These are phyloP conservation scores for Tylopilus sp. DNA, from an alignment of 1,284 basidiomycete genomes.

Conservation along the genomic window DNA sequence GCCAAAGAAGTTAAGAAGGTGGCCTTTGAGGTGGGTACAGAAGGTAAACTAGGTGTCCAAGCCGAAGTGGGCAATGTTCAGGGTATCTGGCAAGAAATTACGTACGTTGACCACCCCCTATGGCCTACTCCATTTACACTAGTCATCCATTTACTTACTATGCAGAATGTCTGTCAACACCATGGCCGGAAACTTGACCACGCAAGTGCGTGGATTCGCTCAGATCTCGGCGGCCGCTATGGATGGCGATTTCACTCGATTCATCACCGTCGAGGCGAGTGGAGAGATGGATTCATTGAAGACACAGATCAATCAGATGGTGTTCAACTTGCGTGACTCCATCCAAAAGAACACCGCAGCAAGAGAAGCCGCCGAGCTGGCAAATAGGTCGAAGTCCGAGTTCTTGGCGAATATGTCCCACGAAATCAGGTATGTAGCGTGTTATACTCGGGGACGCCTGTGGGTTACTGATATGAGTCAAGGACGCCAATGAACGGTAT, in stretches of 20 bases:
- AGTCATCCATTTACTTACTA: constrained; percentile 18
- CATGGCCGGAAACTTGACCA: constrained; percentile 95
- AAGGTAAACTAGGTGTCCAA: constrained; percentile 96
- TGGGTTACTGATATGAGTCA: constrained; percentile 27
- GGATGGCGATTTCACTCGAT: constrained; percentile 98
- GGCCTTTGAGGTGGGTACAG: constrained; percentile 92
- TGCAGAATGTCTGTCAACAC: constrained; percentile 87
- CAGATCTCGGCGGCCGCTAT: constrained; percentile 99
- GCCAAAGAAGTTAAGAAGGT: constrained; percentile 95
- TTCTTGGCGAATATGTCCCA: constrained; percentile 99
- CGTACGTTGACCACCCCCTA: constrained; percentile 61
- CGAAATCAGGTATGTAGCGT: constrained; percentile 77
- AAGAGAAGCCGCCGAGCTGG: constrained; percentile 94
- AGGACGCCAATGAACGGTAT: constrained; percentile 99
- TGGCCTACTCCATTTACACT: background rate
- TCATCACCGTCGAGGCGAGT: constrained; percentile 98
- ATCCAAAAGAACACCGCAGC: constrained; percentile 99
- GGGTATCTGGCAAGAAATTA: constrained; percentile 99
- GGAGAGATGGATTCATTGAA: constrained; percentile 99
- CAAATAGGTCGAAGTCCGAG: constrained; percentile 95
- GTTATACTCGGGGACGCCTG: constrained; percentile 8
- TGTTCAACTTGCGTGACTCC: constrained; percentile 94
- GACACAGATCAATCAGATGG: constrained; percentile 99
- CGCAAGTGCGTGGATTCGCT: constrained; percentile 98
- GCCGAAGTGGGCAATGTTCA: constrained; percentile 97